phyloP scores from a whole-genome alignment of 225 moss, liverwort and hornwort genomes.

The Pseudoscleropodium purum region DNA sequence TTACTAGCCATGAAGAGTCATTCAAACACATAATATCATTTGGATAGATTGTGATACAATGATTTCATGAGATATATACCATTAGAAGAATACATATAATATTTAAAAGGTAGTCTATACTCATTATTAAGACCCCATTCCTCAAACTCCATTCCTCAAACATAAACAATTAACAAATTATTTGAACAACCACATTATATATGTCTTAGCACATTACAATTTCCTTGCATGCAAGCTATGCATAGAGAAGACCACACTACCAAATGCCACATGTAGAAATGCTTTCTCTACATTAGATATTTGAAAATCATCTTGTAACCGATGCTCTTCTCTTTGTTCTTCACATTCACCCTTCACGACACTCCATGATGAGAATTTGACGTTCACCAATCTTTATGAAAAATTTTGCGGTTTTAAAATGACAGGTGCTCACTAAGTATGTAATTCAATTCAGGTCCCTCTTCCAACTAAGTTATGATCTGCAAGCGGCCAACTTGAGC shows the following conservation, averaged over 20 bases:
- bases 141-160: not conserved
- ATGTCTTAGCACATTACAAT: not conserved
- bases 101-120: fast-evolving
- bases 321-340: not conserved
- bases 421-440: not conserved
- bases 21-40: not conserved
- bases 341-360: no score
- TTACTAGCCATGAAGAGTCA: fast-evolving
- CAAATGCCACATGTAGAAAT: no score
- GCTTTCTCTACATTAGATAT: not conserved
- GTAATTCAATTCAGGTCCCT: not conserved
- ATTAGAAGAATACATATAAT: not conserved
- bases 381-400: not conserved
- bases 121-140: no score
- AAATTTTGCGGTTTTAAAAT: not conserved
- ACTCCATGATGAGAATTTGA: not conserved
- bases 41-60: fast-evolving
- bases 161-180: not conserved
- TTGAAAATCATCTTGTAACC: not conserved
- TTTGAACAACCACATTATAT: not conserved
- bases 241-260: no score
- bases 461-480: not conserved
- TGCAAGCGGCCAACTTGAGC: not conserved
- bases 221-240: not conserved
- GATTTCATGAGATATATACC: not conserved